Percentiles rank a stretch among this genome's conserved stretches.
These are phyloP conservation scores for Mycena vulgaris DNA, from an alignment of 768 basidiomycete species.

Conservation along the genomic window DNA sequence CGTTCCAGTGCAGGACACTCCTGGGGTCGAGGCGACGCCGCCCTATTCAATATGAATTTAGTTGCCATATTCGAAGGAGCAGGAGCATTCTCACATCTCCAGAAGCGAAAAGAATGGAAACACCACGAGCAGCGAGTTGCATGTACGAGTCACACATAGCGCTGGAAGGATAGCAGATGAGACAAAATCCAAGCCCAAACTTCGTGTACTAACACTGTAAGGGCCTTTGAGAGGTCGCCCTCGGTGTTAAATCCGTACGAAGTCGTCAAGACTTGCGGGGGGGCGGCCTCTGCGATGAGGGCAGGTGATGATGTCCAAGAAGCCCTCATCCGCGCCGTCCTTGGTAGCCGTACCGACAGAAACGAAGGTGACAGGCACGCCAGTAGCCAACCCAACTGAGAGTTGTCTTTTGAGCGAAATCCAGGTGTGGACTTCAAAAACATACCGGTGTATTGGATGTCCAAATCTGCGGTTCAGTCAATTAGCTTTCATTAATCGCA, in stretches of 20 bases:
- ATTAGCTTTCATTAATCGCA: background rate
- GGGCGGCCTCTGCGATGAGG: conserved; percentile 29
- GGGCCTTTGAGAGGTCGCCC: conserved; percentile 44
- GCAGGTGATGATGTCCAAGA: conserved; percentile 38
- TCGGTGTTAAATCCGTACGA: conserved; percentile 67
- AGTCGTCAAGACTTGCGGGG: conserved; percentile 64
- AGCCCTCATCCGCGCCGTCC: conserved; percentile 36
- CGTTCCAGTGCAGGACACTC: conserved; percentile 51
- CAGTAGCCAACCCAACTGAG: conserved; percentile 42
- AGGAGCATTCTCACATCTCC: conserved; percentile 43
- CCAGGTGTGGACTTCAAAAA: background rate
- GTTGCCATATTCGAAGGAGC: background rate
- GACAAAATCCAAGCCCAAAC: background rate
- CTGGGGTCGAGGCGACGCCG: conserved; percentile 55
- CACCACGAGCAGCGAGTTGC: conserved; percentile 63
- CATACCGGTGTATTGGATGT: conserved; percentile 46
- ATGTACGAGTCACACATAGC: conserved; percentile 38
- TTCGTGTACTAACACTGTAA: conserved; percentile 26
- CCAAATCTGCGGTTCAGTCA: conserved; percentile 32
- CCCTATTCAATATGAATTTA: background rate
- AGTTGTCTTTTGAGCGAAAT: background rate
- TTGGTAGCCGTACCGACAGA: conserved; percentile 38
- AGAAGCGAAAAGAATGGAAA: conserved; percentile 62
- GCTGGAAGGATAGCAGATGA: conserved; percentile 5
- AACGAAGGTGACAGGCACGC: conserved; percentile 45